These are phyloP conservation scores for Marasmius oreades DNA, from an alignment of 1,284 basidiomycete species.

Conservation along the genomic window DNA sequence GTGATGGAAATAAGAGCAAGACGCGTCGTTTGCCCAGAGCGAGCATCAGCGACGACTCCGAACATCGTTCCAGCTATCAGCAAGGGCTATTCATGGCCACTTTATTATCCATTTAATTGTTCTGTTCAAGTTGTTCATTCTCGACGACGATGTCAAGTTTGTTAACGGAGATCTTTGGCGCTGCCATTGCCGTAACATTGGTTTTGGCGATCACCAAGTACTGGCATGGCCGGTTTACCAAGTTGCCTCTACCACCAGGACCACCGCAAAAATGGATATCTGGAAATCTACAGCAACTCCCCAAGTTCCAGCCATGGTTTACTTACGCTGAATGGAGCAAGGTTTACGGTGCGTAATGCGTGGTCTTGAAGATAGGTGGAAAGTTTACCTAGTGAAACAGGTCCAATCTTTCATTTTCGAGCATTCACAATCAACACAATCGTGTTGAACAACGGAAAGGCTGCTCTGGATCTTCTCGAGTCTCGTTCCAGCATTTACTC, in stretches of 20 bases:
- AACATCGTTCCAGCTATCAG: too few relatives aligned
- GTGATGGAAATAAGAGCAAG: too few relatives aligned
- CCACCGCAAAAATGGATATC: background rate
- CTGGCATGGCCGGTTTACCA: background rate
- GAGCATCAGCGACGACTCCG: too few relatives aligned
- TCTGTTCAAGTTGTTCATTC: too few relatives aligned
- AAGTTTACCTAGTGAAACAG: constrained; percentile 12
- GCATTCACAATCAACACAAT: constrained; percentile 24
- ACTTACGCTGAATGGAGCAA: constrained; percentile 18
- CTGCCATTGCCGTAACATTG: background rate
- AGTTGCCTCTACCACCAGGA: background rate
- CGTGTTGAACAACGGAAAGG: constrained; percentile 29
- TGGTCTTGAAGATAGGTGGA: constrained; percentile 1
- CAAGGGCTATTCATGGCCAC: too few relatives aligned
- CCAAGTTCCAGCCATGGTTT: constrained; percentile 13
- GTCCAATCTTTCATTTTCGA: constrained; percentile 23
- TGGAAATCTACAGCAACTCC: background rate
- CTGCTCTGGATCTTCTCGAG: constrained; percentile 29
- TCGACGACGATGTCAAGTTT: too few relatives aligned
- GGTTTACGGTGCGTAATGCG: constrained; percentile 10
- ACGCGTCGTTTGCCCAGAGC: too few relatives aligned
- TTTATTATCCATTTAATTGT: too few relatives aligned
- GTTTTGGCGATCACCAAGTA: background rate
- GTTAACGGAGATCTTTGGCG: background rate
- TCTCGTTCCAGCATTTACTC: constrained; percentile 29